phyloP scores from a whole-genome alignment of 345 rosid species.

The Arabis hirsuta region DNA sequence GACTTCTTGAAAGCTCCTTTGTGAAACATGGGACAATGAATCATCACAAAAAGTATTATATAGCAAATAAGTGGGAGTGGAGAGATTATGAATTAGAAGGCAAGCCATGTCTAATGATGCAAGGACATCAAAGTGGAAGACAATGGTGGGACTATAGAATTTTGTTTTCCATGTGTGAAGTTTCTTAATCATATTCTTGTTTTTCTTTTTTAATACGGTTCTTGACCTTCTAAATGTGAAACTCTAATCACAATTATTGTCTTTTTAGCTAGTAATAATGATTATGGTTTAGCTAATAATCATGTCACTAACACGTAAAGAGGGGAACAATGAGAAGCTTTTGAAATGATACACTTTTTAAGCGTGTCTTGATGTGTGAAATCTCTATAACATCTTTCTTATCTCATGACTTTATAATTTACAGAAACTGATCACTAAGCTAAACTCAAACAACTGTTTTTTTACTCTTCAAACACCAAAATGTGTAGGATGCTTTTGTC shows the following conservation, averaged over 20 bases:
- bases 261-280: slow-evolving; percentile 3
- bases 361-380: slow-evolving; percentile 21
- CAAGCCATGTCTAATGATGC: slow-evolving; percentile 25
- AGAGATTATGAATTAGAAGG: slow-evolving; percentile 13
- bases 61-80: neutral
- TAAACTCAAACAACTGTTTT: neutral
- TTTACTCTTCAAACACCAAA: neutral
- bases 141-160: slow-evolving; percentile 21
- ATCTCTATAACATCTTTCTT: neutral
- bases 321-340: slow-evolving; percentile 9
- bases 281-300: slow-evolving; percentile 19
- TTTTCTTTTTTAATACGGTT: slow-evolving; percentile 1
- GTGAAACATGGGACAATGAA: slow-evolving; percentile 20
- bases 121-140: slow-evolving; percentile 12
- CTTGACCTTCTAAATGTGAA: slow-evolving; percentile 22
- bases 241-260: slow-evolving; percentile 1
- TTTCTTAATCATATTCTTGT: slow-evolving; percentile 4
- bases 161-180: slow-evolving; percentile 16
- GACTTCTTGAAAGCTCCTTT: slow-evolving; percentile 21
- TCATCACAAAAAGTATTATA: slow-evolving; percentile 20
- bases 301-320: neutral
- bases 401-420: slow-evolving; percentile 3
- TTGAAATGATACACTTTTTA: slow-evolving; percentile 23
- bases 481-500: slow-evolving; percentile 16
- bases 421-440: slow-evolving; percentile 6